Evolutionary conservation across 139 green algal species (phyloP), one percentile per base, ranked within the genome.

Genomic region (Chlamydomonas schloesseri): DNA sequence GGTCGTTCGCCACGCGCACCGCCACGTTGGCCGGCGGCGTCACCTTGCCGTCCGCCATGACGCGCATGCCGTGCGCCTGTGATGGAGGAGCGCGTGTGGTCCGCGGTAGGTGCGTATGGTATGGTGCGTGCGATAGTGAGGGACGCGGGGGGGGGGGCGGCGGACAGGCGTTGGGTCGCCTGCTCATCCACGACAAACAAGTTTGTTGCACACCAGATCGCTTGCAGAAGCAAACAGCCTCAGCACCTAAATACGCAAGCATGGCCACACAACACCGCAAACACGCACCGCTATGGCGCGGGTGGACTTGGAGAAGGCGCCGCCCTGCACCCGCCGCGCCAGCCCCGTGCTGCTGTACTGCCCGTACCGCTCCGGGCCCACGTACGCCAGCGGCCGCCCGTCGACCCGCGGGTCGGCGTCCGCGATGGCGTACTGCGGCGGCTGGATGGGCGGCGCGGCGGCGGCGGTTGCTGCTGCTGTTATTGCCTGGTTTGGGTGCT

Each of bases 11-110:
- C 42, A 60, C 8, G 20, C 46, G 53, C 29, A 90, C 76, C 62
- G 47, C 23, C 53, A 90, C 74, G 17, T 75, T 46, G 36, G 82
- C 82, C 1, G 87, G 87, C 18, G 87, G 87, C 20, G 81, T 86
- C n/a, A 91, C 69, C n/a, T 80, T 73, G 33, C 34, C 33, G 23
- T 84, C 71, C 6, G 84, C 24, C 17, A 83, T 76, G 37, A 69
- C 74, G 28, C 84, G 73, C 74, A 89, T 58, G 36, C 24, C 36
- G 0, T 84, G 67, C 11, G 69, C 70, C 84, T 89, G 69, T 6
- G 69, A 1, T 1, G 9, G 33, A 46, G 37, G 67, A 17, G 18
- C 29, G 72, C 11, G 47, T 24, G 71, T 29, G 69, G 10, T 57
- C 37, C 26, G 33, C 21, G 65, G 2, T 18, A 64, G 73, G 26